Evolutionary conservation across 345 rosid genomes (phyloP), one percentile per base, ranked within the genome.

Genomic region (Adansonia digitata): DNA sequence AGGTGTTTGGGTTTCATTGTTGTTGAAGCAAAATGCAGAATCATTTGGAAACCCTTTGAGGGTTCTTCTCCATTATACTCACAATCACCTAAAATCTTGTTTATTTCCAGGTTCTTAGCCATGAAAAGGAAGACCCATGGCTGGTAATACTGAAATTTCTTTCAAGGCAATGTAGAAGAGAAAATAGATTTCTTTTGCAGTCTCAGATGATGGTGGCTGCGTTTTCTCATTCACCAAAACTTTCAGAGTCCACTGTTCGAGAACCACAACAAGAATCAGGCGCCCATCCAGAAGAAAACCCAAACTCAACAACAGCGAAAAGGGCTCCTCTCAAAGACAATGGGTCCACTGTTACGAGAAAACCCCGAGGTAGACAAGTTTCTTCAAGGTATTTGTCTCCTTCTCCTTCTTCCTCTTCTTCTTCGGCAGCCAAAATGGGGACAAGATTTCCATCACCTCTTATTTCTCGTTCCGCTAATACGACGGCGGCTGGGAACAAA

Each of bases 301-400:
- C 75, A 42, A 67, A 69, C 5, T 53, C 59, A 10, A 49, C 49
- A 12, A 52, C 79, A 34, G 48, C 79, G 2, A 76, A 49, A 34
- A 29, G 77, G 40, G 79, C 78, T 68, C 79, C 84, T 63, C 77
- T 82, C 34, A 82, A 77, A 72, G 85, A 82, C 77, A 82, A 77
- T 80, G 84, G 79, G 69, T 76, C 67, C 6, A 37, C 29, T 49
- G 24, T 51, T 29, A 46, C 74, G 26, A 79, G 88, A 80, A 88
- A 85, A 82, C 97, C 91, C 75, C 87, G 92, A 85, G 94, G 94
- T 31, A 84, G 88, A 82, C 88, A 83, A 42, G 97, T 95, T 46
- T 85, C 96, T 39, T 92, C 95, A 18, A 86, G 98, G 69, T 92
- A 94, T 82, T 79, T 94, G 78, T 92, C 98, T 39, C 91, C 97